Base-by-base conservation (phyloP, 257 asterid species). In the Henckelia pumila region DNA sequence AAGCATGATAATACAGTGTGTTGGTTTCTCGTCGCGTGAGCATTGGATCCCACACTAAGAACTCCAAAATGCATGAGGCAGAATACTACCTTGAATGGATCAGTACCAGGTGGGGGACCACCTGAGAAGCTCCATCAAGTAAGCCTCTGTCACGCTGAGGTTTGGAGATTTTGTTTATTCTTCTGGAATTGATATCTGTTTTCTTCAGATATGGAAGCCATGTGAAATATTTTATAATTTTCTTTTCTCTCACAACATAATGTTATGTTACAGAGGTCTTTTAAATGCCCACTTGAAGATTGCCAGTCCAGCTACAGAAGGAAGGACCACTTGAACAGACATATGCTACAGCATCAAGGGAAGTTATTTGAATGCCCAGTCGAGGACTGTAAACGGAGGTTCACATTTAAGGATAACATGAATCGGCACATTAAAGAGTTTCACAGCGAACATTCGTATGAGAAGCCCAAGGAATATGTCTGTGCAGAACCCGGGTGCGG, bases 41-140 rank as follows among this genome's bases (percentile, higher is more conserved):
- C 96, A 91, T 91, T 91, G 99, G 99, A 94, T 94, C 96, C 93
- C 99, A 86, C 50, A 73, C 60, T 7, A 78, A 76, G 96, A 86
- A 91, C 95, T 90, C 96, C 99, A 81, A 88, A 91, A 90, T 94
- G 97, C 96, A 21, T 53, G 96, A 83, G 97, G 96, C 95, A 66
- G 57, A 75, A 55, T 32, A 32, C 55, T 71, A 66, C 68, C 95
- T 87, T 86, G 96, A 80, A 68, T 88, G 97, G 99, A 90, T 85
- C 64, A 93, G 99, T 93, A 90, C 70, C 99, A 88, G 97, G 96
- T 67, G 84, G 97, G 97, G 52, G 99, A 90, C 99, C 73, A 78
- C 97, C 96, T 93, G 97, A 60, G 99, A 93, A 93, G 97, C 92
- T 89, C 97, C 99, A 70, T 90, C 96, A 88, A 83, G 99, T 73